Evolutionary conservation across 2,329 filamentous ascomycete genomes (phyloP).

Genomic region (Metarhizium anisopliae): DNA sequence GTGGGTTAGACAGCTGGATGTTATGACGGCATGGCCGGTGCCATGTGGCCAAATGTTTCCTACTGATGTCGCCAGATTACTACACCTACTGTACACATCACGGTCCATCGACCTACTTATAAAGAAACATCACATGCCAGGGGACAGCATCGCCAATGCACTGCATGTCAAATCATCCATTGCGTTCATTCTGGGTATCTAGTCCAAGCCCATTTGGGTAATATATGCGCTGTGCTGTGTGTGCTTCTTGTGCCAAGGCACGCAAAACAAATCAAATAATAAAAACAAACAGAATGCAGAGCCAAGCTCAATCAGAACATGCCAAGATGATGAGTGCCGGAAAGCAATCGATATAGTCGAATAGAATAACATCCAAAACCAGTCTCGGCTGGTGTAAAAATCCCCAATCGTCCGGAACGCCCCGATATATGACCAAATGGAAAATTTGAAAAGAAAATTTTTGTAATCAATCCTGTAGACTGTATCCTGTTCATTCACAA

Average conservation of each 20-base stretch:
- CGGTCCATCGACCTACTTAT: too few species aligned
- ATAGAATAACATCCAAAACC: not conserved
- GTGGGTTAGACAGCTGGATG: too few species aligned
- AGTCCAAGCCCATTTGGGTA: not conserved
- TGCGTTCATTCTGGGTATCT: slow-evolving; percentile 5
- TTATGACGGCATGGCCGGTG: too few species aligned
- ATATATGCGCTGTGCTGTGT: not conserved
- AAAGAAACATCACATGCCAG: not conserved
- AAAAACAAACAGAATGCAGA: not conserved
- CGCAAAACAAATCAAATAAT: not conserved
- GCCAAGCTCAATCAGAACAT: not conserved
- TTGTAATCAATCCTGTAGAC: not conserved
- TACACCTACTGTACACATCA: too few species aligned
- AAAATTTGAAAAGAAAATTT: not conserved
- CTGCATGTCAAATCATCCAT: not conserved
- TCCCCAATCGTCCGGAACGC: not conserved
- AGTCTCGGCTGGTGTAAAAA: not conserved
- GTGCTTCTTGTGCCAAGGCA: not conserved
- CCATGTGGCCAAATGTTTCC: too few species aligned
- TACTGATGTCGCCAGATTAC: too few species aligned
- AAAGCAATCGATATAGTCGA: not conserved
- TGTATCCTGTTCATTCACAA: not conserved
- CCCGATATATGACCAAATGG: not conserved
- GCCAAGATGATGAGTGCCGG: not conserved
- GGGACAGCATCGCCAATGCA: not conserved